phyloP scores from a whole-genome alignment of 352 stramenopile genomes.

The Blastocystis sp. region DNA sequence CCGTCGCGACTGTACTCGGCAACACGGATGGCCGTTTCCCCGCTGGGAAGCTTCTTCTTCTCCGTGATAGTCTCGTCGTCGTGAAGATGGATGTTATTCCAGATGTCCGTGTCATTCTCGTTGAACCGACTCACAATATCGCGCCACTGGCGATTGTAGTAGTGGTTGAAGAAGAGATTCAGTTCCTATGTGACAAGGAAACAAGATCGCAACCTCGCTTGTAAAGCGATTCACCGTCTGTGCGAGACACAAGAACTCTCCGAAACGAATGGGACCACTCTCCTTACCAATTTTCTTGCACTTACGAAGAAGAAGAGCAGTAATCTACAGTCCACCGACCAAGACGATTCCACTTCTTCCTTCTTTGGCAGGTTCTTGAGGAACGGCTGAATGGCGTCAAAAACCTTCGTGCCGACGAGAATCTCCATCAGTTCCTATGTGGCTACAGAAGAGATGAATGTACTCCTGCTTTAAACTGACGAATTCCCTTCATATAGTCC shows the following conservation, averaged over 20 bases:
- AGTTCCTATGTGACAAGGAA: background rate
- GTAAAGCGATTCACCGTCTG: background rate
- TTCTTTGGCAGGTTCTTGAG: background rate
- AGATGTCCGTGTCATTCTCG: background rate
- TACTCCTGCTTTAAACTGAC: background rate
- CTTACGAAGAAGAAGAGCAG: background rate
- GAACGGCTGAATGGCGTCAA: background rate
- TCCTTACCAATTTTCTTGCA: background rate
- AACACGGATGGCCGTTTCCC: background rate
- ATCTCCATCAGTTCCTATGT: constrained; percentile 32
- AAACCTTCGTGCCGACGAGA: background rate
- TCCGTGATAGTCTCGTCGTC: constrained; percentile 1
- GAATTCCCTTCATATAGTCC: background rate
- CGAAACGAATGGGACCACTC: background rate
- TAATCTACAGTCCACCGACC: background rate
- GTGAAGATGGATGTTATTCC: background rate
- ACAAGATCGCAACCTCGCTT: background rate
- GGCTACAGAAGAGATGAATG: background rate
- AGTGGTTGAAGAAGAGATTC: constrained; percentile 8
- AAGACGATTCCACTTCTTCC: background rate
- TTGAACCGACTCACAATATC: background rate
- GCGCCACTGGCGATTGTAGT: constrained; percentile 19
- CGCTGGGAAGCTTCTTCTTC: background rate
- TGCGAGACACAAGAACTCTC: constrained; percentile 9
- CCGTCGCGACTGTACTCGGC: background rate